These are phyloP conservation scores for Monosporascus sp. DNA, from an alignment of 2,329 filamentous ascomycete species.

Conservation along the genomic window DNA sequence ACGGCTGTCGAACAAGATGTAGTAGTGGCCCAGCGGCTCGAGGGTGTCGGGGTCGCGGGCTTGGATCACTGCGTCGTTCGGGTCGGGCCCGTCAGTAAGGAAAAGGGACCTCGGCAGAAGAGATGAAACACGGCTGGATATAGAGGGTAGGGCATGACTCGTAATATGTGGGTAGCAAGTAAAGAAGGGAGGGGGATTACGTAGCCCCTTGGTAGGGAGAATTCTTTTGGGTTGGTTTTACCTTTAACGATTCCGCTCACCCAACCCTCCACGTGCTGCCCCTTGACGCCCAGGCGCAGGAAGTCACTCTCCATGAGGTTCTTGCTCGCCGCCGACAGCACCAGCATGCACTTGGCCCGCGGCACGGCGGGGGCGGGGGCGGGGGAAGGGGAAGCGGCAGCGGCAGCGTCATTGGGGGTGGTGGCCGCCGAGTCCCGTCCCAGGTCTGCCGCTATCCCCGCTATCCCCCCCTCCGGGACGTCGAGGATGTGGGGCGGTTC, in stretches of 20 bases:
- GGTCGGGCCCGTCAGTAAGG: constrained; percentile 2
- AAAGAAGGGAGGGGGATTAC: too few species aligned
- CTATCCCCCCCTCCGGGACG: constrained; percentile 3
- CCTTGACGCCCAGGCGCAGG: constrained; percentile 57
- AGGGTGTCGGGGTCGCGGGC: constrained; percentile 59
- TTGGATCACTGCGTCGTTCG: constrained; percentile 48
- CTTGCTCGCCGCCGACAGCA: constrained; percentile 53
- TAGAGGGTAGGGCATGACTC: not conserved
- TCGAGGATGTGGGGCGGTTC: constrained; percentile 5
- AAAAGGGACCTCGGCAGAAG: constrained; percentile 3
- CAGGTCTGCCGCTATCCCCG: not conserved
- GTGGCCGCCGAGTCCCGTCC: not conserved
- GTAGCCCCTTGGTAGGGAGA: too few species aligned
- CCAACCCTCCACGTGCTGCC: constrained; percentile 64
- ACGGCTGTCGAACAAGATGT: constrained; percentile 59
- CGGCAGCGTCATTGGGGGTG: not conserved
- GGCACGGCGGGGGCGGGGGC: constrained; percentile 1
- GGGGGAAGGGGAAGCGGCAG: constrained; percentile 2
- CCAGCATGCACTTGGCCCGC: constrained; percentile 37
- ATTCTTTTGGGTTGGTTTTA: constrained; percentile 18
- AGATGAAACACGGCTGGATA: not conserved
- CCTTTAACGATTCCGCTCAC: constrained; percentile 55
- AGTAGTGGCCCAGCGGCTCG: constrained; percentile 60
- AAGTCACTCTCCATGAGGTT: constrained; percentile 66
- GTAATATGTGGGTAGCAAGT: too few species aligned